Conservation (phyloP, 257 asterid genomes). For the Apocynum venetum region DNA sequence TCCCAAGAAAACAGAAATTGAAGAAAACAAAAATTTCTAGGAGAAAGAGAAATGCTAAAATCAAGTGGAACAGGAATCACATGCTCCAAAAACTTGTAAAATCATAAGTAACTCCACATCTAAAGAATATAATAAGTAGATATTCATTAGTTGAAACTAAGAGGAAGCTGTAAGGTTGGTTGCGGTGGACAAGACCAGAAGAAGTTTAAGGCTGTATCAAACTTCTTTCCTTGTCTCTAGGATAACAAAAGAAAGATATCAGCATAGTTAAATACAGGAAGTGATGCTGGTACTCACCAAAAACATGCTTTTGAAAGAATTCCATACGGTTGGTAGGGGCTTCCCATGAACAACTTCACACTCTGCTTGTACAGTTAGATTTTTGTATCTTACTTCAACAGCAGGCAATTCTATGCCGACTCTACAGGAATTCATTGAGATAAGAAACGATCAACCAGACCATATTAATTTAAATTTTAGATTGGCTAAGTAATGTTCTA, state of each 20-base stretch:
- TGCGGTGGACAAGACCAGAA: neutral
- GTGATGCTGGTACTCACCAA: conserved; percentile 31
- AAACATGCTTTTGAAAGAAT: conserved; percentile 49
- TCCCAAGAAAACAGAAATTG: neutral
- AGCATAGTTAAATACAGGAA: conserved; percentile 5
- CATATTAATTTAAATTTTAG: neutral
- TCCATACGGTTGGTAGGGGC: conserved; percentile 76
- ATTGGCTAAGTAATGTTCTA: neutral
- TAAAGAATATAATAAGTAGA: neutral
- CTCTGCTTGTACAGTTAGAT: conserved; percentile 47
- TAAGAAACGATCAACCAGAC: neutral
- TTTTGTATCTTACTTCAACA: conserved; percentile 54
- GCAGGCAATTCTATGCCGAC: conserved; percentile 56
- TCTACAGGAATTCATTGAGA: conserved; percentile 30
- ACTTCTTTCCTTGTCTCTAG: neutral
- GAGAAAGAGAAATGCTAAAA: neutral
- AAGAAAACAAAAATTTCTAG: neutral
- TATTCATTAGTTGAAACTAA: neutral
- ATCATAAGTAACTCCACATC: neutral
- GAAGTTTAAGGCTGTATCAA: neutral
- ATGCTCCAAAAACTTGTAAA: neutral
- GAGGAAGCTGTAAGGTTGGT: neutral
- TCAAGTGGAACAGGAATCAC: neutral
- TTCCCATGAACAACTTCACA: conserved; percentile 66
- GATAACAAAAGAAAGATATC: neutral